Evolutionary conservation across 179 eudicot genomes (phyloP).

Genomic region (Spergularia azorica): DNA sequence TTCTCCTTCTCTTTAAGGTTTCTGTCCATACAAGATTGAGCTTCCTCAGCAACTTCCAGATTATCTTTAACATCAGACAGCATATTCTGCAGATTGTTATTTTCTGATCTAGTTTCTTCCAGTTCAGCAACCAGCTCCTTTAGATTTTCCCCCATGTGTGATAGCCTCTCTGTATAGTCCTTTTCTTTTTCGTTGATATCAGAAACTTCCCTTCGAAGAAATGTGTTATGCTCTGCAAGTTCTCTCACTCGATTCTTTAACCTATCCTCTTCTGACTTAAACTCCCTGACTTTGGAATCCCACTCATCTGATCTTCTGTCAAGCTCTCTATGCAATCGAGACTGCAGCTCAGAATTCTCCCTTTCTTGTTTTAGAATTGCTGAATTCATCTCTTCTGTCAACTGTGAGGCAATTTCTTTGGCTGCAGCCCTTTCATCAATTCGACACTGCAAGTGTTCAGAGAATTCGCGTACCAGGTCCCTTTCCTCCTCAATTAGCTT

Average conservation of each 20-base stretch:
- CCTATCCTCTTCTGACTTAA: slow-evolving; percentile 62
- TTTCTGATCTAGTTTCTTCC: slow-evolving; percentile 55
- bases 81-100: slow-evolving; percentile 40
- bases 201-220: slow-evolving; percentile 73
- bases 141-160: slow-evolving; percentile 49
- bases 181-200: slow-evolving; percentile 49
- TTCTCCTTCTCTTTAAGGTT: slow-evolving; percentile 58
- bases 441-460: slow-evolving; percentile 43
- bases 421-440: slow-evolving; percentile 52
- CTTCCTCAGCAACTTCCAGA: slow-evolving; percentile 50
- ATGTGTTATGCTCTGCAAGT: slow-evolving; percentile 72
- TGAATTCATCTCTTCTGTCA: slow-evolving; percentile 45
- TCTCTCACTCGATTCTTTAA: slow-evolving; percentile 68
- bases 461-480: slow-evolving; percentile 54
- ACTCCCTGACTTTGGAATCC: slow-evolving; percentile 59
- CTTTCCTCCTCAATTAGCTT: slow-evolving; percentile 32
- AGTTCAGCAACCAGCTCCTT: slow-evolving; percentile 40
- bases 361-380: slow-evolving; percentile 49
- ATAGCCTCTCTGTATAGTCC: slow-evolving; percentile 40
- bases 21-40: slow-evolving; percentile 40
- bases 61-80: slow-evolving; percentile 49
- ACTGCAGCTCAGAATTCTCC: slow-evolving; percentile 63
- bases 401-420: slow-evolving; percentile 35
- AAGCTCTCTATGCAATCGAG: slow-evolving; percentile 55
- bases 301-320: slow-evolving; percentile 74